Conservation (phyloP, 2,329 filamentous ascomycete genomes). For the Zopfia rhizophila region DNA sequence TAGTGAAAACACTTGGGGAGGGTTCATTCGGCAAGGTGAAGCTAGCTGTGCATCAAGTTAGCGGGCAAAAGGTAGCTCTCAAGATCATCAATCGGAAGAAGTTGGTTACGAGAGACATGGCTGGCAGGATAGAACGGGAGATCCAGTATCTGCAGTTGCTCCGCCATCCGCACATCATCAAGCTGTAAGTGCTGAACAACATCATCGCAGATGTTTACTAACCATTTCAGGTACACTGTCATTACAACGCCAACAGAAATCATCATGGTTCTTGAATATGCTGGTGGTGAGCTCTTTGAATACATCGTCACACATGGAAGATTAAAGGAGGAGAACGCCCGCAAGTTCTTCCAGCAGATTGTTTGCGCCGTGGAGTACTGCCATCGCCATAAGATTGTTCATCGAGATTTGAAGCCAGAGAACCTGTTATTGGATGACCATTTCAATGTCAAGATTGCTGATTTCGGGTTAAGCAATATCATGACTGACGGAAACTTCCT, state of each 20-base stretch:
- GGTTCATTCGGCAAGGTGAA: slow-evolving; percentile 99
- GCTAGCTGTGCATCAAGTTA: slow-evolving; percentile 90
- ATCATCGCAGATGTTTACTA: slow-evolving; percentile 5
- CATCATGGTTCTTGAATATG: slow-evolving; percentile 99
- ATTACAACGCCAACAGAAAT: slow-evolving; percentile 95
- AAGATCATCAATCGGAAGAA: slow-evolving; percentile 98
- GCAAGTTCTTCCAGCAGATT: slow-evolving; percentile 99
- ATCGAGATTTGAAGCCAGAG: slow-evolving; percentile 96
- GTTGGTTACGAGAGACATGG: slow-evolving; percentile 97
- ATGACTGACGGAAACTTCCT: slow-evolving; percentile 99
- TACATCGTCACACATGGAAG: slow-evolving; percentile 96
- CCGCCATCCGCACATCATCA: slow-evolving; percentile 98
- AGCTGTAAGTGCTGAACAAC: slow-evolving; percentile 71
- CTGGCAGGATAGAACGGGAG: slow-evolving; percentile 94
- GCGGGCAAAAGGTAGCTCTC: slow-evolving; percentile 92
- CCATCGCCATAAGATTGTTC: slow-evolving; percentile 98
- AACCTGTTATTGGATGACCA: slow-evolving; percentile 94
- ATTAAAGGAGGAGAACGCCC: slow-evolving; percentile 90
- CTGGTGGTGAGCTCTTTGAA: slow-evolving; percentile 95
- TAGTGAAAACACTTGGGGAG: slow-evolving; percentile 90
- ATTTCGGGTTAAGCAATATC: slow-evolving; percentile 98
- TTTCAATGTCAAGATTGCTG: slow-evolving; percentile 98
- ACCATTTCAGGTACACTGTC: slow-evolving; percentile 79
- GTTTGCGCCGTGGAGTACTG: slow-evolving; percentile 99
- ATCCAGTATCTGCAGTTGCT: slow-evolving; percentile 97